Evolutionary conservation across 2,329 filamentous ascomycete genomes (phyloP), one percentile per base, ranked within the genome.

Genomic region (Fulvia fulva): DNA sequence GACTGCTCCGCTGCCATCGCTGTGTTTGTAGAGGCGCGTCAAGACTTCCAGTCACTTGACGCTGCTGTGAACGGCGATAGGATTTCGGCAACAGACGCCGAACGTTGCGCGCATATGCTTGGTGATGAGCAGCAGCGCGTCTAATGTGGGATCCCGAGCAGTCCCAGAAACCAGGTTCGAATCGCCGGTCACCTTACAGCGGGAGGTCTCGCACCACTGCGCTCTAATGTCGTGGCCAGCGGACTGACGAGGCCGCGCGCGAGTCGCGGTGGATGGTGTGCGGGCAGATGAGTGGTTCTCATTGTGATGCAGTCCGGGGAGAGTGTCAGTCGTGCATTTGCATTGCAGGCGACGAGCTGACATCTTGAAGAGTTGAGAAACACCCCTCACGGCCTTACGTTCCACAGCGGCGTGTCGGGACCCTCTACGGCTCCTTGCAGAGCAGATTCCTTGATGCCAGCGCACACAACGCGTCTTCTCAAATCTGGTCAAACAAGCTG

Each of bases 381-480:
- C 59, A 53, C 62, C 60, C 55, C 54, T 60, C 63, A 53, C 58
- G 37, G 56, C 57, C 61, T 56, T 51, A 46, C 52, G 63, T 67
- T 19, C 56, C 30, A 65, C 63, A 51, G 50, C 53, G 22, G 51
- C 51, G 55, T 49, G 50, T 53, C 25, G 47, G 52, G 49, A 60
- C 56, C 53, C 57, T 59, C 60, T 56, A 49, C 61, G 61, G 64
- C 63, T 55, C 62, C 63, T 64, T 68, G 65, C 65, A 63, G 61
- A 23, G 30, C 30, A 28, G 52, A 47, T 55, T 56, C 61, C 62
- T 62, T 57, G 52, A 47, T 60, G 62, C 60, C 64, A 63, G 56
- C 60, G 63, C 63, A 66, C 37, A 53, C 25, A 45, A 37, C 56
- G 50, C 60, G 53, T 53, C 58, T 51, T 52, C 26, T 56, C 37